Evolutionary conservation across 371 early-diverging fungal species (phyloP).

Genomic region (Apophysomyces sp.): DNA sequence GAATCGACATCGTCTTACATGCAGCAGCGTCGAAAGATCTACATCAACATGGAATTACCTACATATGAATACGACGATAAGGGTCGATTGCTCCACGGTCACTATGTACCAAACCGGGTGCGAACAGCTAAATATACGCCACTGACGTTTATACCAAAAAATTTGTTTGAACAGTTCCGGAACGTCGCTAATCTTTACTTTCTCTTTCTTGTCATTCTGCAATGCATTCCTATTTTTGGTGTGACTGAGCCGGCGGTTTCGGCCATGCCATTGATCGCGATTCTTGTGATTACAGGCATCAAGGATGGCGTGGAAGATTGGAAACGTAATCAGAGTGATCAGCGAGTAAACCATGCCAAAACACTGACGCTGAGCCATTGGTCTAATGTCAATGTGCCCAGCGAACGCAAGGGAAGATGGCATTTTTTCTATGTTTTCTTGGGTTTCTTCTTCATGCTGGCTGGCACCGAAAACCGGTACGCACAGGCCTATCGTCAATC

Average conservation of each 20-base stretch:
- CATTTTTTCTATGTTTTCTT: constrained; percentile 35
- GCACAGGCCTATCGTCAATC: constrained; percentile 26
- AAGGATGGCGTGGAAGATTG: constrained; percentile 91
- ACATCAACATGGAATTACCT: constrained; percentile 42
- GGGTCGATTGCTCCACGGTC: constrained; percentile 17
- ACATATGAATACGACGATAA: constrained; percentile 31
- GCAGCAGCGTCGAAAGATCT: constrained; percentile 38
- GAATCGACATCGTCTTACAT: constrained; percentile 45
- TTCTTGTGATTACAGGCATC: constrained; percentile 79
- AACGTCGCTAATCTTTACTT: constrained; percentile 93
- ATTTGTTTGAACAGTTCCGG: constrained; percentile 88
- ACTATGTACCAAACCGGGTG: constrained; percentile 60
- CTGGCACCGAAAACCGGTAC: constrained; percentile 25
- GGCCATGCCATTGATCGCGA: constrained; percentile 78
- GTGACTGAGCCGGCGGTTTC: constrained; percentile 82
- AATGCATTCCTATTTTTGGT: constrained; percentile 71
- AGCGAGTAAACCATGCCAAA: constrained; percentile 65
- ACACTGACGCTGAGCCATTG: constrained; percentile 56
- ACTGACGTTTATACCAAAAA: constrained; percentile 82
- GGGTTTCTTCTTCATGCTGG: constrained; percentile 30
- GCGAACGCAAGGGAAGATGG: constrained; percentile 30
- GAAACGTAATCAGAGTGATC: constrained; percentile 70
- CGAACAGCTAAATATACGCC: constrained; percentile 87
- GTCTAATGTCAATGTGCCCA: constrained; percentile 54
- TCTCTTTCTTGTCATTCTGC: constrained; percentile 76